Evolutionary conservation across 495 filamentous ascomycete genomes (phyloP).

Genomic region (Penicilliopsis zonata): DNA sequence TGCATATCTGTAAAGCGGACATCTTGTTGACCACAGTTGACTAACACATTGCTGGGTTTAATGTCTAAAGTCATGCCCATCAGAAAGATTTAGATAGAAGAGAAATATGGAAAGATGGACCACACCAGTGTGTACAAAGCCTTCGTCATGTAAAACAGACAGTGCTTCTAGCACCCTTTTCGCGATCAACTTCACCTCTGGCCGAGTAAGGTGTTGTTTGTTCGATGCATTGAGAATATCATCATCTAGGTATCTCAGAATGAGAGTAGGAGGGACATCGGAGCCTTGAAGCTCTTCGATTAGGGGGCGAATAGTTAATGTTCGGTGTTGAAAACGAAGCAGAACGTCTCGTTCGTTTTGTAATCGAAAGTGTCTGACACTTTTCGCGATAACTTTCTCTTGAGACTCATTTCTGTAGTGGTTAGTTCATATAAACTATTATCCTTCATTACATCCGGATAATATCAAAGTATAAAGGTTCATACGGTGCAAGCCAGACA

Average conservation of each 20-base stretch:
- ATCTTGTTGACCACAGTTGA: constrained; percentile 20
- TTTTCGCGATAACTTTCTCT: constrained; percentile 26
- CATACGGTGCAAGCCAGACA: constrained; percentile 25
- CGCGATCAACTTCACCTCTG: constrained; percentile 31
- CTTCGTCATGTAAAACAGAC: constrained; percentile 22
- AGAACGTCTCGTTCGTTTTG: constrained; percentile 31
- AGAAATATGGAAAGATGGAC: constrained; percentile 1
- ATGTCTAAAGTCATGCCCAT: constrained; percentile 15
- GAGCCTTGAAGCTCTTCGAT: constrained; percentile 27
- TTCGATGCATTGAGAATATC: constrained; percentile 19
- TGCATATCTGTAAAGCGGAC: constrained; percentile 25
- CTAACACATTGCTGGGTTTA: constrained; percentile 29
- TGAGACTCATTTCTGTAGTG: constrained; percentile 10
- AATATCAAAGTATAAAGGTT: constrained; percentile 4
- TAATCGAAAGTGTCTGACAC: constrained; percentile 20
- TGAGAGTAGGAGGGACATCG: constrained; percentile 25
- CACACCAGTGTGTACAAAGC: constrained; percentile 27
- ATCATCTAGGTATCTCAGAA: constrained; percentile 29
- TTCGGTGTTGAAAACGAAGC: constrained; percentile 22
- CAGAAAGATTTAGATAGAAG: background rate
- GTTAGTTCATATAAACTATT: constrained; percentile 5
- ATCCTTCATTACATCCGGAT: background rate
- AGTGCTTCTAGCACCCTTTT: constrained; percentile 24
- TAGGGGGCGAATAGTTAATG: constrained; percentile 17
- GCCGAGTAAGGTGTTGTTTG: constrained; percentile 18